Evolutionary conservation across 805 yeast genomes (phyloP), one percentile per base, ranked within the genome.

Genomic region (Kuraishia hungarica): DNA sequence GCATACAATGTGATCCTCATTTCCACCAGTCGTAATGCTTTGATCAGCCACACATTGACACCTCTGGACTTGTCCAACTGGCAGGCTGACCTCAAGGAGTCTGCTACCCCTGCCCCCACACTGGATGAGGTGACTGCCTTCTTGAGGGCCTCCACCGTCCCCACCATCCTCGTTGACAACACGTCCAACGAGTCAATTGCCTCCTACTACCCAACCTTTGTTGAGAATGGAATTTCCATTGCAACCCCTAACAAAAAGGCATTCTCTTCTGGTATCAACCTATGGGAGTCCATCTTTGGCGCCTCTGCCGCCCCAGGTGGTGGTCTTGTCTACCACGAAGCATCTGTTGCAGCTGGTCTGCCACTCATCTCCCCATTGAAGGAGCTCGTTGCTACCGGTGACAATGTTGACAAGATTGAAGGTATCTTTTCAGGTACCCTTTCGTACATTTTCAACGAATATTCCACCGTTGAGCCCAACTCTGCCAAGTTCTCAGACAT

Each of bases 241-340:
- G 99, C 98, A 20, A 94, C 99, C 50, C 99, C 99, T 62, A 94
- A 94, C 79, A 94, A 94, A 73, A 94, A 94, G 78, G 99, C 96
- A 0, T 94, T 94, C 67, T 91, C 97, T 10, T 79, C 91, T 49
- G 86, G 82, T 55, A 72, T 87, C 58, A 69, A 74, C 23, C 72
- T 84, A 13, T 94, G 98, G 97, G 80, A 89, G 55, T 77, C 79
- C 53, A 82, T 94, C 55, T 89, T 89, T 64, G 66, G 69, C 39
- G 71, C 72, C 53, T 79, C 87, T 39, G 78, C 76, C 46, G 72
- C 74, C 47, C 77, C 80, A 51, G 74, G 76, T 43, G 84, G 84
- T 52, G 92, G 90, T 48, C 77, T 93, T 59, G 96, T 91, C 50
- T 93, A 91, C 78, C 99, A 94, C 67, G 99, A 94, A 78, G 96